Conservation (phyloP, 345 rosid species). For the Rhodamnia rubescens region DNA sequence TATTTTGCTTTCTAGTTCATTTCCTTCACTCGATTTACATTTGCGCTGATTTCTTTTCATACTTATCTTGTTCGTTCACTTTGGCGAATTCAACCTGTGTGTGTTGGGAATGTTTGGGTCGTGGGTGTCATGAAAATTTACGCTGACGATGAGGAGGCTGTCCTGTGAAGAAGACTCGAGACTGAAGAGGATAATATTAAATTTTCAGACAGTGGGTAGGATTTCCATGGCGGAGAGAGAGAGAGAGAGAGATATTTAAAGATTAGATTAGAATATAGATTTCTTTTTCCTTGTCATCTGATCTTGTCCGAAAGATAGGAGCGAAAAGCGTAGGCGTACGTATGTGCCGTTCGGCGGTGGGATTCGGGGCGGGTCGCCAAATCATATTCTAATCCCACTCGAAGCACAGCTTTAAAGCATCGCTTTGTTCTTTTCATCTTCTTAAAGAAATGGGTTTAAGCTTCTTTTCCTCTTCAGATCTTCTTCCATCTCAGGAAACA, state of each 20-base stretch:
- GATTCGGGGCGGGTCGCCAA: background rate
- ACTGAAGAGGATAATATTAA: background rate
- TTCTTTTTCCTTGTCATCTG: background rate
- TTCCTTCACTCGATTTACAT: background rate
- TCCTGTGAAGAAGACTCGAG: background rate
- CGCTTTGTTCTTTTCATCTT: background rate
- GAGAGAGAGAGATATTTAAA: background rate
- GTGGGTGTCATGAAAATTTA: background rate
- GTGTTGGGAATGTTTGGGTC: background rate
- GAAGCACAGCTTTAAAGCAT: background rate
- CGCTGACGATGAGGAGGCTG: background rate
- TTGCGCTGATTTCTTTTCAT: background rate
- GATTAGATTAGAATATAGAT: background rate
- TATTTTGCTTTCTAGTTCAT: background rate
- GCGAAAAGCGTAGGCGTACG: slow-evolving; percentile 25
- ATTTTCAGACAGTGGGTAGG: background rate
- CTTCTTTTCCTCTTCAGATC: background rate
- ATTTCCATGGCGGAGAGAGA: background rate
- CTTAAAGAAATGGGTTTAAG: background rate
- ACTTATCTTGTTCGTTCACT: background rate
- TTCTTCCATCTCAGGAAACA: background rate
- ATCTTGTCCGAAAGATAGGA: slow-evolving; percentile 29
- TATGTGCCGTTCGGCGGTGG: background rate
- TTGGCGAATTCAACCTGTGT: background rate
- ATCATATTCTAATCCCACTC: background rate